These are phyloP conservation scores for Boletus austroedulis DNA, from an alignment of 1,284 basidiomycete species.

Conservation along the genomic window DNA sequence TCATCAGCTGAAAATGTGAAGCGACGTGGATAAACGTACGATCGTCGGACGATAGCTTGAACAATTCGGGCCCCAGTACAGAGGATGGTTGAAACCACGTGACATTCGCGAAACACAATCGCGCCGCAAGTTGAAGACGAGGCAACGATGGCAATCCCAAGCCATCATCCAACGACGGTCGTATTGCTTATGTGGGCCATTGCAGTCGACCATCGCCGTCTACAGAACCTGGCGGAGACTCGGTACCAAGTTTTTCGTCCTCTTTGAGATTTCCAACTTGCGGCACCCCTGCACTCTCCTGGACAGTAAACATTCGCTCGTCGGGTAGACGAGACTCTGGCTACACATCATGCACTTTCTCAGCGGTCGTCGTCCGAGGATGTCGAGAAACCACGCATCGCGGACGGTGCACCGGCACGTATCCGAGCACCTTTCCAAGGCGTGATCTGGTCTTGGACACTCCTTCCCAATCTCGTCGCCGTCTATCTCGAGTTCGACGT, in stretches of 20 bases:
- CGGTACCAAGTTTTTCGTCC: conserved; percentile 61
- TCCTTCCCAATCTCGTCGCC: conserved; percentile 51
- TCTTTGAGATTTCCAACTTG: conserved; percentile 58
- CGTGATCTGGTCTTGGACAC: conserved; percentile 67
- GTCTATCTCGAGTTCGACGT: conserved; percentile 52
- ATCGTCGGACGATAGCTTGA: too few relatives aligned
- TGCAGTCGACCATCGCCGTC: conserved; percentile 61
- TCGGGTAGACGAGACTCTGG: conserved; percentile 65
- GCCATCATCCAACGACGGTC: too few relatives aligned
- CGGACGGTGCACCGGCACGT: conserved; percentile 60
- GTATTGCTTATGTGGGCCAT: too few relatives aligned
- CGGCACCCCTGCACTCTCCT: conserved; percentile 47
- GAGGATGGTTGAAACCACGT: too few relatives aligned
- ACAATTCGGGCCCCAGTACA: too few relatives aligned
- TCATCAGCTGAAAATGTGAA: too few relatives aligned
- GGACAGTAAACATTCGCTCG: conserved; percentile 48
- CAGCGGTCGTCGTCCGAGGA: conserved; percentile 31
- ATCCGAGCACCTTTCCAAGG: conserved; percentile 50
- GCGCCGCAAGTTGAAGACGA: too few relatives aligned
- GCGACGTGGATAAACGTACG: too few relatives aligned
- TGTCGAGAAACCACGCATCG: conserved; percentile 38
- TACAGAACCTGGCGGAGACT: conserved; percentile 53
- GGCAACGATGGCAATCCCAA: conserved; percentile 46
- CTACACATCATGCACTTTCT: conserved; percentile 59
- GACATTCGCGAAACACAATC: too few relatives aligned